phyloP scores from a whole-genome alignment of 306 rosid species.

The Quercus mongolica region DNA sequence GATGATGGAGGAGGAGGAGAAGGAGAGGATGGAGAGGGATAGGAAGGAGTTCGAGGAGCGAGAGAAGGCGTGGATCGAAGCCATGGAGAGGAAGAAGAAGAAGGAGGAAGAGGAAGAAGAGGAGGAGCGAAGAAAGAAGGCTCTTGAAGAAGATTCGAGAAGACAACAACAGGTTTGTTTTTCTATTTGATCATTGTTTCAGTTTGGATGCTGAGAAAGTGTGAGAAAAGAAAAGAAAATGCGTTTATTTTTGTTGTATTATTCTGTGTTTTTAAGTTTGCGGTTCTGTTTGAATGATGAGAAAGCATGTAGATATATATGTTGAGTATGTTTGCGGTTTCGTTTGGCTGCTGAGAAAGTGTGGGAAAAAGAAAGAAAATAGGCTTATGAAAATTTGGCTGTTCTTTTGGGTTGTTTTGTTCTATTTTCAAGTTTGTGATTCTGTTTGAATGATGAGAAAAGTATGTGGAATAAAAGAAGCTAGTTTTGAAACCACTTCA shows the following conservation, averaged over 20 bases:
- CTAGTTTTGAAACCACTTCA: too few species aligned
- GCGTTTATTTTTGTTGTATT: not conserved
- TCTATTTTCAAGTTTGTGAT: too few species aligned
- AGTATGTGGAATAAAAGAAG: too few species aligned
- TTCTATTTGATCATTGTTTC: not conserved
- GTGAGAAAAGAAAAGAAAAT: not conserved
- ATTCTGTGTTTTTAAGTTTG: too few species aligned
- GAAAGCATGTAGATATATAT: too few species aligned
- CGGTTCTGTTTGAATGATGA: too few species aligned
- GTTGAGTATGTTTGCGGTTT: not conserved
- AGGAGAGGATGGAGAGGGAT: slow-evolving; percentile 56
- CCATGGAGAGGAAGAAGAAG: slow-evolving; percentile 45
- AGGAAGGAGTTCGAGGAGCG: slow-evolving; percentile 53
- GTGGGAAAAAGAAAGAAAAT: not conserved
- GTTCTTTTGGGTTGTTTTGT: not conserved
- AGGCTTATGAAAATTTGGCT: not conserved
- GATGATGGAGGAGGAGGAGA: slow-evolving; percentile 54
- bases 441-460: too few species aligned
- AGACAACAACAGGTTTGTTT: slow-evolving; percentile 29
- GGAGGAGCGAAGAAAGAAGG: slow-evolving; percentile 32
- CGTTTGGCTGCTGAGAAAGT: slow-evolving; percentile 13
- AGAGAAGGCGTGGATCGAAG: slow-evolving; percentile 68
- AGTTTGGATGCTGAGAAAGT: slow-evolving; percentile 13
- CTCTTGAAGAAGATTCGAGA: slow-evolving; percentile 37
- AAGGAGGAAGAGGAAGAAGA: slow-evolving; percentile 31